Percentiles rank a stretch among this genome's conserved stretches.
Evolutionary conservation across 768 basidiomycete species (phyloP).

Genomic region (Rhodotorula taiwanensis): DNA sequence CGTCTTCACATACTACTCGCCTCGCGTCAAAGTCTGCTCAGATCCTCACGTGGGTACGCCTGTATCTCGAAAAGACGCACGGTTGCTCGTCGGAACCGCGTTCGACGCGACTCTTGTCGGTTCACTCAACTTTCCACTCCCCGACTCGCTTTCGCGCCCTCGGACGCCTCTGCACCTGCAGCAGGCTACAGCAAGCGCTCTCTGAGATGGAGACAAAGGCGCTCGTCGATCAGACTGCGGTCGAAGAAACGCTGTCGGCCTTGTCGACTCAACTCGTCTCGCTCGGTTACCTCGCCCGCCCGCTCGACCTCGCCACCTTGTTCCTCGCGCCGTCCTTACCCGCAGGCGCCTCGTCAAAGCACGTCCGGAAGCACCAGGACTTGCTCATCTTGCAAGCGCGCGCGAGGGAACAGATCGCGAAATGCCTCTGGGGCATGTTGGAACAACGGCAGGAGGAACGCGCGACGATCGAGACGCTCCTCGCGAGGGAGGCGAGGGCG

Average conservation of each 20-base stretch:
- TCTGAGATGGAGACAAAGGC: neutral
- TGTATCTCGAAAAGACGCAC: too few species aligned
- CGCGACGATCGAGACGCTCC: neutral
- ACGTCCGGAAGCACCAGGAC: slow-evolving; percentile 12
- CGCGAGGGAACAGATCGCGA: slow-evolving; percentile 6
- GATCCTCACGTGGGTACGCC: too few species aligned
- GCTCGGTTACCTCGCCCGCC: slow-evolving; percentile 13
- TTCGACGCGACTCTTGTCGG: too few species aligned
- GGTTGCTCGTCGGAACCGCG: too few species aligned
- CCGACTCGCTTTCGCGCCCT: too few species aligned
- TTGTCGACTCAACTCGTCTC: slow-evolving; percentile 21
- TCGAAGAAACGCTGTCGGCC: slow-evolving; percentile 12
- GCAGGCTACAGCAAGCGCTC: too few species aligned
- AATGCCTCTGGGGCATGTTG: slow-evolving; percentile 25
- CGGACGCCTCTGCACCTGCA: too few species aligned
- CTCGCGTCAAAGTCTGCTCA: too few species aligned
- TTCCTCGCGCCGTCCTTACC: slow-evolving; percentile 7
- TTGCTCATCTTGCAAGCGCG: slow-evolving; percentile 11
- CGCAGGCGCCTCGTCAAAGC: neutral
- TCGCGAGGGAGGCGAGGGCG: slow-evolving; percentile 1
- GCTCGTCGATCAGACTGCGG: neutral
- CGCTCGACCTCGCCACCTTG: slow-evolving; percentile 16
- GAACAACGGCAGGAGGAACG: slow-evolving; percentile 4
- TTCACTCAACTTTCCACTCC: slow-evolving; percentile 3
- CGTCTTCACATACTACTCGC: too few species aligned